Evolutionary conservation across 1,284 basidiomycete species (phyloP).

Genomic region (Malassezia caprae): DNA sequence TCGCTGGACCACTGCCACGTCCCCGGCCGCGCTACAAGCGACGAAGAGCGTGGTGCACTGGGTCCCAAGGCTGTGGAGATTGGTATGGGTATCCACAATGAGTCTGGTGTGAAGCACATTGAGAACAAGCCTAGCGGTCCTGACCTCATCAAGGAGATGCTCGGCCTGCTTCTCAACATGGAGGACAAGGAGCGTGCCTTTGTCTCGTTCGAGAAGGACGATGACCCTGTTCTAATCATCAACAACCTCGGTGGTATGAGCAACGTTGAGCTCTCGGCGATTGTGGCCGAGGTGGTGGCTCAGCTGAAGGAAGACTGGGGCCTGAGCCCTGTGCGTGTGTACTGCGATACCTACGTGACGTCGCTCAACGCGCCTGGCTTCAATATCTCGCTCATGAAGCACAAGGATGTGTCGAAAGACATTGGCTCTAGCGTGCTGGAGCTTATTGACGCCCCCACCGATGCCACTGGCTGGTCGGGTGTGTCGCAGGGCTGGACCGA

Average conservation of each 20-base stretch:
- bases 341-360: slow-evolving; percentile 51
- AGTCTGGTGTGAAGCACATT: slow-evolving; percentile 53
- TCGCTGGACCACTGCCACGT: slow-evolving; percentile 57
- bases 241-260: slow-evolving; percentile 58
- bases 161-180: slow-evolving; percentile 44
- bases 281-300: slow-evolving; percentile 51
- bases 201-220: slow-evolving; percentile 50
- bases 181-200: slow-evolving; percentile 50
- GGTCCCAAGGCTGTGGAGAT: slow-evolving; percentile 52
- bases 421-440: slow-evolving; percentile 47
- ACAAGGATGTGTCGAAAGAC: slow-evolving; percentile 48
- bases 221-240: slow-evolving; percentile 51
- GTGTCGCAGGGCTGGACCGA: slow-evolving; percentile 43
- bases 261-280: slow-evolving; percentile 54
- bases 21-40: slow-evolving; percentile 51
- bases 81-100: slow-evolving; percentile 57
- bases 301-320: slow-evolving; percentile 49
- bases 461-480: slow-evolving; percentile 50
- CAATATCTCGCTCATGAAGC: slow-evolving; percentile 51
- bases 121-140: slow-evolving; percentile 37
- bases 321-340: slow-evolving; percentile 50
- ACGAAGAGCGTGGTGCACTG: slow-evolving; percentile 40
- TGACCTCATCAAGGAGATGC: slow-evolving; percentile 36
- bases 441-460: slow-evolving; percentile 51
- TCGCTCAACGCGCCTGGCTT: slow-evolving; percentile 53